Percentiles rank a stretch among this genome's conserved stretches.
These are phyloP conservation scores for Ajuga chamaepitys DNA, from an alignment of 257 asterid genomes.

Conservation along the genomic window DNA sequence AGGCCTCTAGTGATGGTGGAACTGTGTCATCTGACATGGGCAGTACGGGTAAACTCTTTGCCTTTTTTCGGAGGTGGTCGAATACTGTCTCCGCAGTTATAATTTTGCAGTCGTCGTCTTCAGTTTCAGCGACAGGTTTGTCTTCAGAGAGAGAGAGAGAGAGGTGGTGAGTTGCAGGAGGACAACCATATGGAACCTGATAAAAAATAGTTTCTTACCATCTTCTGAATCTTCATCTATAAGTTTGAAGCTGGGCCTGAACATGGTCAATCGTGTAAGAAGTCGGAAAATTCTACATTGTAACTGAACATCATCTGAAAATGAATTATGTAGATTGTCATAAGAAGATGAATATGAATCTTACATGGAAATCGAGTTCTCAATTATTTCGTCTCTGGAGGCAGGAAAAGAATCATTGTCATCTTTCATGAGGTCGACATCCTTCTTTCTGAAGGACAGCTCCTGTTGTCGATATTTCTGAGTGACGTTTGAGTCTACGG, in stretches of 20 bases:
- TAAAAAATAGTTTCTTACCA: conserved; percentile 34
- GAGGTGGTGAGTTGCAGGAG: conserved; percentile 16
- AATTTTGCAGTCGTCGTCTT: conserved; percentile 73
- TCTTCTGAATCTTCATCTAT: conserved; percentile 61
- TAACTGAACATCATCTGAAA: background rate
- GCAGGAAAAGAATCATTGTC: conserved; percentile 30
- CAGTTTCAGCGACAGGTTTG: conserved; percentile 30
- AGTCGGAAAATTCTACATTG: background rate
- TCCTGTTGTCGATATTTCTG: conserved; percentile 32
- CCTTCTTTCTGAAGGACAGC: conserved; percentile 35
- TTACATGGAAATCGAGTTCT: conserved; percentile 50
- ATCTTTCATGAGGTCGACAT: conserved; percentile 29
- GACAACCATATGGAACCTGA: conserved; percentile 12
- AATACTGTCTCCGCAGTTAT: conserved; percentile 64
- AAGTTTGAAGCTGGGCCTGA: conserved; percentile 89
- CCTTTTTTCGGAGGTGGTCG: conserved; percentile 75
- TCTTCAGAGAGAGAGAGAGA: conserved; percentile 27
- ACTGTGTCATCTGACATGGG: conserved; percentile 29
- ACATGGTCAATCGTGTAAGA: conserved; percentile 1
- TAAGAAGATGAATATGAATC: conserved; percentile 11
- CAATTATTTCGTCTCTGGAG: conserved; percentile 28
- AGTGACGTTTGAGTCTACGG: conserved; percentile 21
- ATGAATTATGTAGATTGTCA: background rate
- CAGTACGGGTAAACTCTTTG: conserved; percentile 58
- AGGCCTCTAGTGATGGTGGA: conserved; percentile 62